Evolutionary conservation across 805 yeast species (phyloP), one percentile per base, ranked within the genome.

Genomic region (Metschnikowia borealis): DNA sequence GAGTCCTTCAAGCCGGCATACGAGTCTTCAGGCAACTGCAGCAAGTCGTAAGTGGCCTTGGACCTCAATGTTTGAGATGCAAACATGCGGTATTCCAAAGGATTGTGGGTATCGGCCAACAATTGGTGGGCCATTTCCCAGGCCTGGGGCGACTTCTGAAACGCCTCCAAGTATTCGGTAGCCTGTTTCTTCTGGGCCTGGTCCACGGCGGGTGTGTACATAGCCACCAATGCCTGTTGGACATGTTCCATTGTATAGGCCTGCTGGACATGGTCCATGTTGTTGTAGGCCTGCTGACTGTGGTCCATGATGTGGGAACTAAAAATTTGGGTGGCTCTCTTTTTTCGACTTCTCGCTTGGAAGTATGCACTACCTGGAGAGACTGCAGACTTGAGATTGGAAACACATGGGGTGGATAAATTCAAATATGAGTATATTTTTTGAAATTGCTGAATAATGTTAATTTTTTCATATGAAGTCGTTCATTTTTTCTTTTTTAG

Each of bases 61-160:
- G 91, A 84, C 54, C 97, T 75, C 54, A 94, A 70, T 0, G 99
- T 94, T 65, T 95, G 99, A 0, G 97, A 86, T 14, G 92, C 85
- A 71, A 95, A 94, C 60, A 94, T 74, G 60, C 83, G 83, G 46
- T 86, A 69, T 62, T 85, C 88, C 40, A 82, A 55, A 3, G 80
- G 68, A 31, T 56, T 56, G 4, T 62, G 62, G 29, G 64, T 64
- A 35, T 57, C 57, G 23, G 58, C 56, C 32, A 90, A 74, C 1
- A 86, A 74, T 43, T 75, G 72, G 61, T 84, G 85, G 34, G 84
- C 76, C 1, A 81, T 62, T 31, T 77, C 73, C 99, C 99, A 94
- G 0, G 98, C 94, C 52, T 80, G 82, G 34, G 75, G 71, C 0
- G 91, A 83, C 64, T 90, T 85, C 67, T 94, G 97, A 68, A 94